Base-by-base conservation (phyloP, 225 moss, liverwort and hornwort species). In the Physcomitrium patens region DNA sequence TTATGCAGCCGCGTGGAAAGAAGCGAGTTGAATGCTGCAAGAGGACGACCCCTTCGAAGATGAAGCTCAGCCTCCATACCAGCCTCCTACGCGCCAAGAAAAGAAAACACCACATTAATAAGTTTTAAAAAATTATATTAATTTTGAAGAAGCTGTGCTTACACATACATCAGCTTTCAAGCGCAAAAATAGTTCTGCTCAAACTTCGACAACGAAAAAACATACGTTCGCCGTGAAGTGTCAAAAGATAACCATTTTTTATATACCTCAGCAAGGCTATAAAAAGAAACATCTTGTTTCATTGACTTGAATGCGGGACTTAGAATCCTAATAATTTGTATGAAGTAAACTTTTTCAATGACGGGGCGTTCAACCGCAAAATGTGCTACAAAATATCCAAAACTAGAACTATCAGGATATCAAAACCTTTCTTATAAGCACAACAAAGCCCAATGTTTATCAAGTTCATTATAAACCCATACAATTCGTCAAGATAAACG, bases 41-140 rank as follows among this genome's bases (percentile, higher is more conserved):
- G 61, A 58, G 81, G 91, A 80, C 91, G 91, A 70, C 96, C 96
- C 67, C 91, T 86, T 51, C 94, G 88, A 45, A 97, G 82, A 85
- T 91, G 87, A 83, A 91, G 85, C 84, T 91, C 88, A 75, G 86
- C 85, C 56, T 86, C 92, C 81, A 83, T 68, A 55, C 89, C 89
- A 18, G 89, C 67, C 62, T 90, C 91, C 92, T 92, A 75, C 44
- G 67, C 50, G 74, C 60, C 71, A 78, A 71, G 23, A 43, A 56
- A 67, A 62, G 16, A 67, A 66, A 16, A 63, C 37, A 22, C 52
- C 41, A 75, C 41, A 69, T 70, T 17, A 14, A 6, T 19, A 18
- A 18, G 19, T 37, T 16, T 46, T 26, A 51, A 48, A 46, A 27
- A 69, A 22, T 1, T 20, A 61, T 54, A 4, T 46, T 9, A 37